Percentiles rank a stretch among this genome's conserved stretches.
Evolutionary conservation across 2,329 filamentous ascomycete species (phyloP).

Genomic region (Alternaria incomplexa): DNA sequence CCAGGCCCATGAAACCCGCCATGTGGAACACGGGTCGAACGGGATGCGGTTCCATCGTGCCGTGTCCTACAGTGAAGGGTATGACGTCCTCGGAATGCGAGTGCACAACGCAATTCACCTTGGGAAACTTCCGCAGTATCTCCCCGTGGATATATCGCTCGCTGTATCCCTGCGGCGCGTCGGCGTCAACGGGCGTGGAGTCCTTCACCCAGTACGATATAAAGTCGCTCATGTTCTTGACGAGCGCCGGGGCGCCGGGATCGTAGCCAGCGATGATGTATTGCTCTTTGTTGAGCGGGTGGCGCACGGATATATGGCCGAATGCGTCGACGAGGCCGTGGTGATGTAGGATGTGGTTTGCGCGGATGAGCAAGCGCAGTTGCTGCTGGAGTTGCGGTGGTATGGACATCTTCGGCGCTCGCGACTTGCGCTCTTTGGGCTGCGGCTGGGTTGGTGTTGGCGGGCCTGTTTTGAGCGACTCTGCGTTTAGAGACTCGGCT

Average conservation of each 20-base stretch:
- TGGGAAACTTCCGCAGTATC: conserved; percentile 47
- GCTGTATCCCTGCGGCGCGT: conserved; percentile 46
- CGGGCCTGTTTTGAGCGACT: neutral
- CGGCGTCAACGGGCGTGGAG: conserved; percentile 50
- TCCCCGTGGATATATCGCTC: conserved; percentile 54
- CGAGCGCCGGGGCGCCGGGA: conserved; percentile 54
- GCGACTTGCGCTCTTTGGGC: neutral
- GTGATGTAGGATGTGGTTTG: conserved; percentile 59
- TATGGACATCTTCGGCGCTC: conserved; percentile 2
- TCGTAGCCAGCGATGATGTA: conserved; percentile 58
- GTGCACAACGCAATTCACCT: conserved; percentile 51
- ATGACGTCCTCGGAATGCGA: conserved; percentile 50
- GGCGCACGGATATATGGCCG: conserved; percentile 60
- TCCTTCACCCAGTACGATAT: conserved; percentile 56
- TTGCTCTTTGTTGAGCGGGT: conserved; percentile 52
- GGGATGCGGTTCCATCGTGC: conserved; percentile 16
- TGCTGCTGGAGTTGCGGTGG: conserved; percentile 21
- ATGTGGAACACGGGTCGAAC: conserved; percentile 47
- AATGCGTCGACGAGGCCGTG: conserved; percentile 60
- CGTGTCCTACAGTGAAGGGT: conserved; percentile 46
- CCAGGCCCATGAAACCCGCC: conserved; percentile 48
- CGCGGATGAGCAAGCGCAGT: conserved; percentile 32
- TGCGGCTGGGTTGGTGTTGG: neutral
- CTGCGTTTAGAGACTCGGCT: neutral
- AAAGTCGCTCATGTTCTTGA: conserved; percentile 53